Evolutionary conservation across 1,284 basidiomycete genomes (phyloP).

Genomic region (Cryptococcus sp.): DNA sequence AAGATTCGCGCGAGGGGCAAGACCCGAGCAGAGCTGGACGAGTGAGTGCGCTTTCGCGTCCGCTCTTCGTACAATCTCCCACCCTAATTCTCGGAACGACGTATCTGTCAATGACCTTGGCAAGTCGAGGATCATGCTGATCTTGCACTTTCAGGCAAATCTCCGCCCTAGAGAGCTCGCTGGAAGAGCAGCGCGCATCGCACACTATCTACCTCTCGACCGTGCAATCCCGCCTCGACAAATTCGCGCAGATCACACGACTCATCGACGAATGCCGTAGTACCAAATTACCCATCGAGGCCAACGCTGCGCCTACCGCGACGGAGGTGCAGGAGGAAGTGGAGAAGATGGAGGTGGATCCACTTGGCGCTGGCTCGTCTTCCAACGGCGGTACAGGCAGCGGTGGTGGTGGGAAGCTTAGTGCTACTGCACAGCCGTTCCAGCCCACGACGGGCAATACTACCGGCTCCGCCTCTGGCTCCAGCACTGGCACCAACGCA

Average conservation of each 20-base stretch:
- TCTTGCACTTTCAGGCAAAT: conserved; percentile 33
- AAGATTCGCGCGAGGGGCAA: conserved; percentile 36
- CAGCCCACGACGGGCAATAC: conserved; percentile 25
- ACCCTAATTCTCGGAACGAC: neutral
- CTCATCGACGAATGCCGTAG: conserved; percentile 41
- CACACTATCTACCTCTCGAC: conserved; percentile 31
- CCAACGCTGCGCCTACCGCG: conserved; percentile 4
- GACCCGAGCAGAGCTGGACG: conserved; percentile 40
- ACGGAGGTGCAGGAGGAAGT: conserved; percentile 9
- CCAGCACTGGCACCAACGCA: conserved; percentile 2
- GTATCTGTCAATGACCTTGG: neutral
- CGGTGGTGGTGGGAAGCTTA: conserved; percentile 19
- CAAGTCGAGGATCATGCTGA: neutral
- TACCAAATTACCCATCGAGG: conserved; percentile 34
- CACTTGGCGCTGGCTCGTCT: conserved; percentile 1
- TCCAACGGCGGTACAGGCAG: conserved; percentile 1
- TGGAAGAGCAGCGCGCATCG: conserved; percentile 37
- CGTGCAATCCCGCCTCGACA: conserved; percentile 33
- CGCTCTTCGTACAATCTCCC: neutral
- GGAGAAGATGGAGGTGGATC: conserved; percentile 34
- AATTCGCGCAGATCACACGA: conserved; percentile 33
- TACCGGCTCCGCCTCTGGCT: conserved; percentile 8
- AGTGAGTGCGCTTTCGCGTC: conserved; percentile 39
- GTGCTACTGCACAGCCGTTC: conserved; percentile 33
- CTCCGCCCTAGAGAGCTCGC: conserved; percentile 23